Percentiles rank a stretch among this genome's conserved stretches.
Conservation (phyloP, 2,329 filamentous ascomycete genomes). For the Fusarium duplospermum region DNA sequence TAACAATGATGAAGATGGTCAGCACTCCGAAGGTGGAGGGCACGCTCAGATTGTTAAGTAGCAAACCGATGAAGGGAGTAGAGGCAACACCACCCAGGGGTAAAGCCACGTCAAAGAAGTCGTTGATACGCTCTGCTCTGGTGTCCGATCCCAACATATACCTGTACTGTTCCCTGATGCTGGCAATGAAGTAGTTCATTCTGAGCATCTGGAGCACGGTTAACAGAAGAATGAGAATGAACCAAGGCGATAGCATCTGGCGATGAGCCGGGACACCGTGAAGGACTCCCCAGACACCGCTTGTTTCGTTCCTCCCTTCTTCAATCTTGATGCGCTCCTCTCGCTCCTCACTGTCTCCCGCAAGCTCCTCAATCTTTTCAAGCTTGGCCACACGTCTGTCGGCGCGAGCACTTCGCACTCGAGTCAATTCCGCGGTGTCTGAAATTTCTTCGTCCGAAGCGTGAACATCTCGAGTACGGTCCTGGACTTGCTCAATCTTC, state of each 20-base stretch:
- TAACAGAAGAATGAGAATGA: slow-evolving; percentile 75
- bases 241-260: slow-evolving; percentile 78
- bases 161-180: slow-evolving; percentile 75
- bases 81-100: slow-evolving; percentile 76
- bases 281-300: slow-evolving; percentile 78
- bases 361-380: slow-evolving; percentile 71
- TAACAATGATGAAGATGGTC: slow-evolving; percentile 67
- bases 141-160: slow-evolving; percentile 69
- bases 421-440: slow-evolving; percentile 58
- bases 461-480: slow-evolving; percentile 57
- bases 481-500: slow-evolving; percentile 53
- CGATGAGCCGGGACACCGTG: slow-evolving; percentile 72
- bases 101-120: slow-evolving; percentile 62
- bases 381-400: slow-evolving; percentile 67
- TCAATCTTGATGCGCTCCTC: slow-evolving; percentile 65
- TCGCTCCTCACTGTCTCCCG: slow-evolving; percentile 68
- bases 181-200: slow-evolving; percentile 80
- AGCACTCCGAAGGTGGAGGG: slow-evolving; percentile 68
- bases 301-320: slow-evolving; percentile 68
- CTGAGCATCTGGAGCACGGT: slow-evolving; percentile 69
- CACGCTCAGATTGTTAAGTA: slow-evolving; percentile 76
- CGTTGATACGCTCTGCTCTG: slow-evolving; percentile 51
- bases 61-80: slow-evolving; percentile 77
- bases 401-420: slow-evolving; percentile 56
- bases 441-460: slow-evolving; percentile 66